A percentile compares a stretch with the other conserved stretches of the same genome.
These are phyloP conservation scores for Canavalia ensiformis DNA, from an alignment of 306 rosid species.

Conservation along the genomic window DNA sequence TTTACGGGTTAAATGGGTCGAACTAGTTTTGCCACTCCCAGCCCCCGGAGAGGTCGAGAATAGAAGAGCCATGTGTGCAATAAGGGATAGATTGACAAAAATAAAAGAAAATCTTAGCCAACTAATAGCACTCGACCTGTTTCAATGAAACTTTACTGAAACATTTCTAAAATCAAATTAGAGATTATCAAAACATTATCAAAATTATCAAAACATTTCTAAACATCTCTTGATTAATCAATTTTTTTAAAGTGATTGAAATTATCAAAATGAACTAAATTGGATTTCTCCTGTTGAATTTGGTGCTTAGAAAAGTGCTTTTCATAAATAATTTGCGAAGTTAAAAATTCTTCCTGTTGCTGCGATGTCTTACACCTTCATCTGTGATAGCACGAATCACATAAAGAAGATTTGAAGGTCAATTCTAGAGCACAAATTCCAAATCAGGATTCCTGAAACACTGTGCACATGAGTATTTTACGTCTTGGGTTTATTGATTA, in stretches of 20 bases:
- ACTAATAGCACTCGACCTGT: not conserved
- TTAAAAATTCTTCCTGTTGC: not conserved
- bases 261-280: not conserved
- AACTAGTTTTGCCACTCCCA: too few species aligned
- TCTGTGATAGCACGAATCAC: constrained; percentile 1
- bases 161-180: not conserved
- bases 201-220: too few species aligned
- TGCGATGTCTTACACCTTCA: not conserved
- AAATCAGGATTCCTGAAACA: not conserved
- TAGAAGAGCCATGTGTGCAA: not conserved
- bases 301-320: constrained; percentile 2
- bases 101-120: not conserved
- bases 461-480: not conserved
- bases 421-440: not conserved
- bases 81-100: not conserved
- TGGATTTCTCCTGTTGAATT: not conserved
- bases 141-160: not conserved
- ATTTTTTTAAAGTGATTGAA: not conserved
- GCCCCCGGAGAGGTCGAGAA: not conserved
- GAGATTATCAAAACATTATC: not conserved
- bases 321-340: not conserved
- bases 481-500: not conserved
- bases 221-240: not conserved
- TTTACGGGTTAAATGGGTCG: too few species aligned
- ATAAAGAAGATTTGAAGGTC: not conserved